phyloP scores from a whole-genome alignment of 371 early-diverging fungal genomes.

The Zychaea mexicana region DNA sequence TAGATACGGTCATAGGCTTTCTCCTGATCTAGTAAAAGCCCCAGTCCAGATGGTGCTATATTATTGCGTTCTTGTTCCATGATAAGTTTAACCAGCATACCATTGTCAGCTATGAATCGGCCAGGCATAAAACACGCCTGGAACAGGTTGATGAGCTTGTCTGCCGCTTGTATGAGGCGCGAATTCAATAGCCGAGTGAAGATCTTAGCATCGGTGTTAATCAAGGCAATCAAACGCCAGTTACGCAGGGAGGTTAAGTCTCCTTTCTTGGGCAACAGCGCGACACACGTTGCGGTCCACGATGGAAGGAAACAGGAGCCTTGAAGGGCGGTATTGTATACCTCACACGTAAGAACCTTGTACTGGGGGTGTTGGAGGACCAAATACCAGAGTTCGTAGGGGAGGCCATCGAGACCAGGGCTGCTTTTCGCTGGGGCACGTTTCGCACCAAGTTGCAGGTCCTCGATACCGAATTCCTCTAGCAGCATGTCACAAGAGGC shows the following conservation, averaged over 20 bases:
- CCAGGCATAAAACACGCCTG: constrained; percentile 17
- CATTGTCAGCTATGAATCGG: constrained; percentile 14
- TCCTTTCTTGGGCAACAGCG: constrained; percentile 21
- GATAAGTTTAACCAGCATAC: background rate
- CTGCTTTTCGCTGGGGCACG: constrained; percentile 3
- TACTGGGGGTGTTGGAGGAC: constrained; percentile 8
- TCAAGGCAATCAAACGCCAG: constrained; percentile 29
- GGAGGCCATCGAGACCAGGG: constrained; percentile 8
- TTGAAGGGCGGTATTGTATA: constrained; percentile 20
- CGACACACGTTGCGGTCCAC: constrained; percentile 26
- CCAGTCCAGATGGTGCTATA: constrained; percentile 12
- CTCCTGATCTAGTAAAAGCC: constrained; percentile 18
- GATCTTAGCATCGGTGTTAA: constrained; percentile 19
- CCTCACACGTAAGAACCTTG: background rate
- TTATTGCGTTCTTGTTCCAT: constrained; percentile 6
- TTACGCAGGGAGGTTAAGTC: constrained; percentile 13
- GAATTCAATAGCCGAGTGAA: constrained; percentile 18
- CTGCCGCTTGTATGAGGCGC: background rate
- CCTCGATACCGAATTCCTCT: constrained; percentile 1
- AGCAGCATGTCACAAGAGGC: background rate
- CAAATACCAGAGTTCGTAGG: constrained; percentile 6
- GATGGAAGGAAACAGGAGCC: constrained; percentile 9
- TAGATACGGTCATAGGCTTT: constrained; percentile 19
- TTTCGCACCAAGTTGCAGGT: background rate
- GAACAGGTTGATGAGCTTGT: constrained; percentile 8